Evolutionary conservation across 805 yeast genomes (phyloP).

Genomic region (Torulaspora microellipsoides): DNA sequence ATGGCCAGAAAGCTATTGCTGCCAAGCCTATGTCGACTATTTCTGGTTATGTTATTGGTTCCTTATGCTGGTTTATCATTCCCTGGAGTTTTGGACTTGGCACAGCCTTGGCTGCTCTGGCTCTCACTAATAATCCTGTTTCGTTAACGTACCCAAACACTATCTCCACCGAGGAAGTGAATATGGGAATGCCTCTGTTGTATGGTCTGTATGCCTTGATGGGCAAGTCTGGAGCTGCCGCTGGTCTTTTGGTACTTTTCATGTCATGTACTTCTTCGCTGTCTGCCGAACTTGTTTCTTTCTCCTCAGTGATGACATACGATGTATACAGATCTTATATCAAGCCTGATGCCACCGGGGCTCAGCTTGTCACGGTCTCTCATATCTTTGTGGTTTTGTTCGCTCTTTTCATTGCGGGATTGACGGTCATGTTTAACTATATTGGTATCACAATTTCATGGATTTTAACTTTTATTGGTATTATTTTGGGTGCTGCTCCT

Average conservation of each 20-base stretch:
- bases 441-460: conserved; percentile 37
- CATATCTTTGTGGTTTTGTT: conserved; percentile 31
- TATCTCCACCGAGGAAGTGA: conserved; percentile 35
- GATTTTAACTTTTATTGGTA: conserved; percentile 35
- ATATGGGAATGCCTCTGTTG: conserved; percentile 35
- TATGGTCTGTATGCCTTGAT: conserved; percentile 30
- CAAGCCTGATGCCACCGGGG: conserved; percentile 36
- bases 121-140: conserved; percentile 26
- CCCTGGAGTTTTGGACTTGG: conserved; percentile 32
- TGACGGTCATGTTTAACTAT: conserved; percentile 35
- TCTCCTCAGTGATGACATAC: conserved; percentile 36
- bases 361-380: conserved; percentile 30
- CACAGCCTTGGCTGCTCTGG: conserved; percentile 33
- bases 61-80: conserved; percentile 32
- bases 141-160: conserved; percentile 37
- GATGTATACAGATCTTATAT: conserved; percentile 36
- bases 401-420: conserved; percentile 29
- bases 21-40: conserved; percentile 29
- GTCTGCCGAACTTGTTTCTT: conserved; percentile 38
- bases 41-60: conserved; percentile 34
- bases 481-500: conserved; percentile 35
- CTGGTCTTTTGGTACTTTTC: conserved; percentile 35
- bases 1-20: conserved; percentile 38
- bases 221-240: conserved; percentile 38
- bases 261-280: conserved; percentile 39